Evolutionary conservation across 768 basidiomycete species (phyloP), one percentile per base, ranked within the genome.

Genomic region (Pleurotus cornucopiae): DNA sequence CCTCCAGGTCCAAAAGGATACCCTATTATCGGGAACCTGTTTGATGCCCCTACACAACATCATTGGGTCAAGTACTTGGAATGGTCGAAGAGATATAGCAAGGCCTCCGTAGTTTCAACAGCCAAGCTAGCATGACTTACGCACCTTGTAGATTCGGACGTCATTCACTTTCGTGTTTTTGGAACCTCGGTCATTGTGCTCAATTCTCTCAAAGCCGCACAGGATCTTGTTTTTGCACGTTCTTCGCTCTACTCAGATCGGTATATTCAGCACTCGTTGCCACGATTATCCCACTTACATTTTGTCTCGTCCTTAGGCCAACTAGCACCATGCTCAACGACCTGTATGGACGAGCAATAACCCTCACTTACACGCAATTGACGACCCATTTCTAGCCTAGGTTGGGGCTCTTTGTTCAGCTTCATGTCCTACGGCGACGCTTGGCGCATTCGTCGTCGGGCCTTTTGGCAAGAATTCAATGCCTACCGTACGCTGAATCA

Each of bases 381-480:
- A 34, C 11, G 11, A 34, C 11, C 0, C 7, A 34, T 34, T 34
- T 34, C 7, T 11, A 11, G 30, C 30, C 30, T 34, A 34, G 30
- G 30, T 34, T 34, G 30, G 30, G 30, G 30, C 3, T 34, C 9
- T 34, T 34, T 34, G 30, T 34, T 34, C 30, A 34, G 30, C 30
- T 34, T 34, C 30, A 34, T 34, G 30, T 68, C 66, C 2, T 79
- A 79, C 49, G 73, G 74, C 18, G 64, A 69, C 37, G 41, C 48
- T 23, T 79, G 79, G 79, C 72, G 68, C 44, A 66, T 67, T 12
- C 71, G 72, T 16, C 70, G 80, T 6, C 67, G 72, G 14, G 49
- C 71, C 9, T 77, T 80, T 59, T 68, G 71, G 38, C 64, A 73
- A 46, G 71, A 78, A 53, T 74, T 79, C 58, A 71, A 74, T 49